Evolutionary conservation across 129 eudicot genomes (phyloP), one percentile per base, ranked within the genome.

Genomic region (Flaveria bidentis): DNA sequence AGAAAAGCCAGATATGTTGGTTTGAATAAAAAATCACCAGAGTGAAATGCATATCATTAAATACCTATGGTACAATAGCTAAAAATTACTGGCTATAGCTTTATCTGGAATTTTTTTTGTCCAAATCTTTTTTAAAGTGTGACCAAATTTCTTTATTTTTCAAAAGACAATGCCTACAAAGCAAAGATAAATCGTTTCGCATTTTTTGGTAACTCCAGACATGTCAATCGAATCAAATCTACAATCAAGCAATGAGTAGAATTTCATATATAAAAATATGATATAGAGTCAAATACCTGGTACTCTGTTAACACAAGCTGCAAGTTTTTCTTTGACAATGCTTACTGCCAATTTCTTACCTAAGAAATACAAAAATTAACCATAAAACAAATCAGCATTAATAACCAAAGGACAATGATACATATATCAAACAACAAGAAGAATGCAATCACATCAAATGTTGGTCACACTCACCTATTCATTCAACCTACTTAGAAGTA

Each of bases 301-400:
- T 56, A 94, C 93, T 80, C 96, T 84, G 65, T 94, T 94, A 12
- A 94, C 99, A 80, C 99, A 94, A 63, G 99, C 99, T 56, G 97
- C 99, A 71, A 94, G 99, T 77, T 86, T 88, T 77, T 84, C 93
- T 78, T 87, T 94, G 71, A 94, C 97, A 30, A 94, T 84, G 86
- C 99, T 94, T 61, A 78, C 93, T 16, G 99, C 99, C 78, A 94
- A 73, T 76, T 94, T 94, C 88, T 89, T 94, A 60, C 99, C 99
- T 94, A 87, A 81, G 8, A 36, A 26, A 25, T 20, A 51, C 16
- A 57, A 53, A 25, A 25, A 49, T 26, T n/a, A 46, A 17, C 39
- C 50, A 46, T 61, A 56, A 56, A 36, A 50, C 23, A 23, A 58
- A 42, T 17, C 11, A 46, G 50, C 45, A 42, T 45, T 23, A 53